Evolutionary conservation across 306 rosid species (phyloP).

Genomic region (Cicer chorassanicum): DNA sequence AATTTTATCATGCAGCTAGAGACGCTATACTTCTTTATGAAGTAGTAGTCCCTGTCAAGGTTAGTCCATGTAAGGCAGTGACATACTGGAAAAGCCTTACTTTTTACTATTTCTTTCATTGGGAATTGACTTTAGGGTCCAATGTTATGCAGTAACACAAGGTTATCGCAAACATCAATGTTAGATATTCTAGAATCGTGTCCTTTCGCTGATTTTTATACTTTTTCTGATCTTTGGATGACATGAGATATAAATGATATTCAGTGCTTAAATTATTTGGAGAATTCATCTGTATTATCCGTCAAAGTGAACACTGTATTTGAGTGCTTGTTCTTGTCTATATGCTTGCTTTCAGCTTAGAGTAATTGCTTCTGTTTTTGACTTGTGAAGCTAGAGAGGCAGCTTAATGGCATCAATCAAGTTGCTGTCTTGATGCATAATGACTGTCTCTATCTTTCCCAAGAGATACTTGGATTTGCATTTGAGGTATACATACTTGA

Average conservation of each 20-base stretch:
- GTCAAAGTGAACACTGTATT: conserved; percentile 23
- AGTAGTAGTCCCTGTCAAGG: conserved; percentile 95
- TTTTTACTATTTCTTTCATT: conserved; percentile 10
- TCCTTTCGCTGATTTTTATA: conserved; percentile 21
- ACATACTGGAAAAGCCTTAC: not conserved
- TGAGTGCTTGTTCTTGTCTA: conserved; percentile 18
- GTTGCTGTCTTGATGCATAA: conserved; percentile 87
- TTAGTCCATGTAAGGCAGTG: conserved; percentile 52
- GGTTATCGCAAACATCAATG: not conserved
- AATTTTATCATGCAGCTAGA: conserved; percentile 86
- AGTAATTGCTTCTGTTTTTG: conserved; percentile 48
- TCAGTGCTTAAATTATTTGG: conserved; percentile 1
- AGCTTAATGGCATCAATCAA: conserved; percentile 87
- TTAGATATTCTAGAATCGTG: conserved; percentile 28
- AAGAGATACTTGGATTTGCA: conserved; percentile 90
- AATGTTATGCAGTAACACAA: not conserved
- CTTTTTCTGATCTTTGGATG: conserved; percentile 32
- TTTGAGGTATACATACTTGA: conserved; percentile 72
- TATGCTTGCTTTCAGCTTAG: conserved; percentile 29
- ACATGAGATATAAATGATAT: conserved; percentile 22
- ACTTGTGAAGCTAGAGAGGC: conserved; percentile 96
- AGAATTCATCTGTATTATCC: conserved; percentile 22
- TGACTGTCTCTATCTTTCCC: conserved; percentile 90
- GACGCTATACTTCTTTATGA: conserved; percentile 91
- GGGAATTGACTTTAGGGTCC: not conserved